phyloP scores from a whole-genome alignment of 2,329 filamentous ascomycete species.

The Purpureocillium takamizusanense region DNA sequence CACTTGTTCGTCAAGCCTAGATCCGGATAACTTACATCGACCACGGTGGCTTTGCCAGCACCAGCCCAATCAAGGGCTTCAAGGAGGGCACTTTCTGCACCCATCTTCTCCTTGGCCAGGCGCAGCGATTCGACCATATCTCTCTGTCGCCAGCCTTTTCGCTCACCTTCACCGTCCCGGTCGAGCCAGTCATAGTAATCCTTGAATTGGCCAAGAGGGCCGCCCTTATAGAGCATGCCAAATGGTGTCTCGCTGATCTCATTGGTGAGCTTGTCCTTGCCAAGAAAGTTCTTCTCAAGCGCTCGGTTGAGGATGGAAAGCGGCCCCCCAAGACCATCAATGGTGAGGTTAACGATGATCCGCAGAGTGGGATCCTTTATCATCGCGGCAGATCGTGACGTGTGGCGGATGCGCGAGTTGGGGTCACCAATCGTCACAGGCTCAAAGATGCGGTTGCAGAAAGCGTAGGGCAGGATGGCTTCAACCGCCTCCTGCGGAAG shows the following conservation, averaged over 20 bases:
- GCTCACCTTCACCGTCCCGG: constrained; percentile 8
- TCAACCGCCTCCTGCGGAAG: constrained; percentile 26
- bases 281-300: constrained; percentile 18
- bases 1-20: background rate
- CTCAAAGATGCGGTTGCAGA: constrained; percentile 25
- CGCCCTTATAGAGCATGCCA: constrained; percentile 13
- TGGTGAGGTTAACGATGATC: constrained; percentile 23
- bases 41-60: constrained; percentile 4
- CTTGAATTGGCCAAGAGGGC: constrained; percentile 1
- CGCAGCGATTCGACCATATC: constrained; percentile 8
- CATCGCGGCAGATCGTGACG: constrained; percentile 23
- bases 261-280: constrained; percentile 18
- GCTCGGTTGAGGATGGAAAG: constrained; percentile 17
- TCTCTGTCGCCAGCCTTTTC: constrained; percentile 6
- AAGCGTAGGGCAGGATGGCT: constrained; percentile 26
- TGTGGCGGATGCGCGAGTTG: constrained; percentile 18
- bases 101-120: constrained; percentile 5
- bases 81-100: constrained; percentile 4
- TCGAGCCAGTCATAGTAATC: constrained; percentile 9
- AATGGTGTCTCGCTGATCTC: constrained; percentile 23
- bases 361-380: constrained; percentile 16
- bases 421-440: background rate
- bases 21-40: constrained; percentile 6
- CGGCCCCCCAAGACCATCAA: constrained; percentile 19
- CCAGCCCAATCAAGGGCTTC: constrained; percentile 8